Evolutionary conservation across 805 yeast species (phyloP).

Genomic region (Pichia sporocuriosa): DNA sequence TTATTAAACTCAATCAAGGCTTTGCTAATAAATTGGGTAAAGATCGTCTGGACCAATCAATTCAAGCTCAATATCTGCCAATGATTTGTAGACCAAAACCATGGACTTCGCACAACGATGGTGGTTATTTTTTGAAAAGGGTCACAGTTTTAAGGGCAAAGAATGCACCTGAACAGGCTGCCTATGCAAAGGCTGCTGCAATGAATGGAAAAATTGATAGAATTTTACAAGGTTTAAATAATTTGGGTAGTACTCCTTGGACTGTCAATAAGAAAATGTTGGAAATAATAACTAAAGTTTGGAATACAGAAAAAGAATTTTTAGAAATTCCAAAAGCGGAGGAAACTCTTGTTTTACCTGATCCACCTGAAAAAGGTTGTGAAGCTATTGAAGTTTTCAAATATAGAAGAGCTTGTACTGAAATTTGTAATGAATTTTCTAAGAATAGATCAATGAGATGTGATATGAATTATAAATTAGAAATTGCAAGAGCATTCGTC

Average conservation of each 20-base stretch:
- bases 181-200: slow-evolving; percentile 82
- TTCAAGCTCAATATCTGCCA: slow-evolving; percentile 79
- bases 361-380: slow-evolving; percentile 51
- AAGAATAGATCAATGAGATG: slow-evolving; percentile 81
- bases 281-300: slow-evolving; percentile 61
- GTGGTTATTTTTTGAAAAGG: slow-evolving; percentile 73
- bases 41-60: slow-evolving; percentile 54
- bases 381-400: slow-evolving; percentile 67
- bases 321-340: slow-evolving; percentile 60
- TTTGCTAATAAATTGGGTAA: slow-evolving; percentile 62
- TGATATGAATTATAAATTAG: slow-evolving; percentile 87
- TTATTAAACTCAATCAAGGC: slow-evolving; percentile 65
- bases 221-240: slow-evolving; percentile 77
- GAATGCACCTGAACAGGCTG: slow-evolving; percentile 83
- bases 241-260: slow-evolving; percentile 86
- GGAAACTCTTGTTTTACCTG: slow-evolving; percentile 43
- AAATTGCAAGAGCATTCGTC: slow-evolving; percentile 87
- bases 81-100: slow-evolving; percentile 89
- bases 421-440: slow-evolving; percentile 52
- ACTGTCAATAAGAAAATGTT: slow-evolving; percentile 73
- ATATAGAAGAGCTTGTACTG: slow-evolving; percentile 59
- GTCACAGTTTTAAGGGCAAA: slow-evolving; percentile 65
- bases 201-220: slow-evolving; percentile 55
- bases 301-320: slow-evolving; percentile 81
- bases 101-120: slow-evolving; percentile 76